phyloP scores from a whole-genome alignment of 192 early-diverging fungal species.

The Podila epigama region DNA sequence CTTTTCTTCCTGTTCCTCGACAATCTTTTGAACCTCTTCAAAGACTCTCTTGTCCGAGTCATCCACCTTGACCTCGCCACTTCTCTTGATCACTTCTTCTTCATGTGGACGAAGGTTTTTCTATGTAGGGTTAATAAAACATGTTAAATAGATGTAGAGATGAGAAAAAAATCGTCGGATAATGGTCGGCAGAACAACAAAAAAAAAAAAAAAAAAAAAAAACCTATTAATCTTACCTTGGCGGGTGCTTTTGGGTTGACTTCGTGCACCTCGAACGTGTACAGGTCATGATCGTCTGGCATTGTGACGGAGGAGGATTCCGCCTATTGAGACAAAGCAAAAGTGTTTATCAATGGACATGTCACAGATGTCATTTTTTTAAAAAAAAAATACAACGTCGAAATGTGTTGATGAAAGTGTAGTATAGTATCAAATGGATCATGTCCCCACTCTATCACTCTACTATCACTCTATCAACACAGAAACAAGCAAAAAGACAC shows the following conservation, averaged over 20 bases:
- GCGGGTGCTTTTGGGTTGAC: constrained; percentile 71
- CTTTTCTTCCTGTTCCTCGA: constrained; percentile 30
- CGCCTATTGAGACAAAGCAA: constrained; percentile 3
- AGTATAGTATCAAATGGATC: no score
- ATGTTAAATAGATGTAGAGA: no score
- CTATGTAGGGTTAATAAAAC: background rate
- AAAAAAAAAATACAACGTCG: no score
- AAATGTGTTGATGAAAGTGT: no score
- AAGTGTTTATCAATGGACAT: background rate
- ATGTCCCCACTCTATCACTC: no score
- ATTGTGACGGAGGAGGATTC: constrained; percentile 41
- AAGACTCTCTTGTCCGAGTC: constrained; percentile 16
- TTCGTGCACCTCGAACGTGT: constrained; percentile 72
- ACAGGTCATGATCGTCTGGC: constrained; percentile 81
- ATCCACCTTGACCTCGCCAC: constrained; percentile 28
- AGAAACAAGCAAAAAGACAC: no score
- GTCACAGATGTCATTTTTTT: background rate
- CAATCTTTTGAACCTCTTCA: constrained; percentile 45
- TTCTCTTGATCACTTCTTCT: constrained; percentile 29
- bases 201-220: no score
- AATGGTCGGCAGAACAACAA: no score
- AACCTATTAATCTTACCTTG: constrained; percentile 13
- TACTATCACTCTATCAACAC: no score
- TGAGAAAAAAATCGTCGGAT: no score
- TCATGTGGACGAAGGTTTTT: constrained; percentile 33